Percentiles rank a stretch among this genome's conserved stretches.
These are phyloP conservation scores for Talaromyces sp. DNA, from an alignment of 2,329 filamentous ascomycete genomes.

Conservation along the genomic window DNA sequence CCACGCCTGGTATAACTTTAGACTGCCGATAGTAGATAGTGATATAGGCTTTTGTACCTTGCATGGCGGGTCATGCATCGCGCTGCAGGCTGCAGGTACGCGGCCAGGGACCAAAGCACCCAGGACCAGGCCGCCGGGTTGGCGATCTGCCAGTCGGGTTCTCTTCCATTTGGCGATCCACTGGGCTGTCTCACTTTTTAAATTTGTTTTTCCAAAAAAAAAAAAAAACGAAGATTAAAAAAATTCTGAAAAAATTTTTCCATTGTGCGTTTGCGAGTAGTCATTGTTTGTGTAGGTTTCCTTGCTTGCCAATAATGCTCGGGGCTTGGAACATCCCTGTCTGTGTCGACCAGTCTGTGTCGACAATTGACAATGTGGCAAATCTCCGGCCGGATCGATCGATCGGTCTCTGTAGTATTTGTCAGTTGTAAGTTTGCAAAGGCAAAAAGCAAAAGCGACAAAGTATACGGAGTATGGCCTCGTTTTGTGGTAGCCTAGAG, in stretches of 20 bases:
- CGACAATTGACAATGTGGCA: too few species aligned
- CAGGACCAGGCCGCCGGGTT: neutral
- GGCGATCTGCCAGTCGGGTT: neutral
- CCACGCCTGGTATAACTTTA: neutral
- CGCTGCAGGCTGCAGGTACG: neutral
- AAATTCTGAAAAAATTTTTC: neutral
- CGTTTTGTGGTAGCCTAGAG: too few species aligned
- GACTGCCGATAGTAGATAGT: neutral
- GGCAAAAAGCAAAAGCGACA: too few species aligned
- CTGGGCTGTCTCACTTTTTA: neutral
- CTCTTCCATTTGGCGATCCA: neutral
- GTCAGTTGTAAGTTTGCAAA: neutral
- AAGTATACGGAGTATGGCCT: too few species aligned
- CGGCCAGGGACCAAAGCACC: neutral
- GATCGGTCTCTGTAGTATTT: neutral
- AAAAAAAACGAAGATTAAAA: too few species aligned
- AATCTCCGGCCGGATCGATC: neutral
- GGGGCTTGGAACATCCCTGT: neutral
- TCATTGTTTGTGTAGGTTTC: neutral
- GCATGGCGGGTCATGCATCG: neutral
- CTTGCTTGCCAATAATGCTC: neutral
- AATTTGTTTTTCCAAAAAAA: neutral
- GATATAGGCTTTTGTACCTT: neutral
- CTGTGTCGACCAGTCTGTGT: neutral
- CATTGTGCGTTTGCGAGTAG: neutral